These are phyloP conservation scores for Entomortierella chlamydospora DNA, from an alignment of 192 early-diverging fungal genomes.

Conservation along the genomic window DNA sequence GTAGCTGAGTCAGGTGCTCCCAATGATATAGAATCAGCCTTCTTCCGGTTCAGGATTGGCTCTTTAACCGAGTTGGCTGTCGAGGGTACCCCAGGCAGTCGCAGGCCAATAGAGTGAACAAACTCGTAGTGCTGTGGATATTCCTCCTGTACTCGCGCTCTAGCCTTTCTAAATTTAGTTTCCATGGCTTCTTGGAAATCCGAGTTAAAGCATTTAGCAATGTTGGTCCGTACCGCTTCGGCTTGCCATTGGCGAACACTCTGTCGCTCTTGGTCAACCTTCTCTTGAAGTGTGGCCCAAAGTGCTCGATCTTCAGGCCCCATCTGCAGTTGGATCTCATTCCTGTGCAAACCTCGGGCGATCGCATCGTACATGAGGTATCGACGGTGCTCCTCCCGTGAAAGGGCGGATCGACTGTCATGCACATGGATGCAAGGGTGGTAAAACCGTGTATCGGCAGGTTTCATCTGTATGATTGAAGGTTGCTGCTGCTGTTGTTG, in stretches of 20 bases:
- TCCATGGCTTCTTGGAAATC: conserved; percentile 24
- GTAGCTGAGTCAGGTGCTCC: background rate
- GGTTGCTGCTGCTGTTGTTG: conserved; percentile 13
- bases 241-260: conserved; percentile 42
- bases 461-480: conserved; percentile 7
- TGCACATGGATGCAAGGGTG: conserved; percentile 43
- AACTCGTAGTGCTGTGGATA: conserved; percentile 45
- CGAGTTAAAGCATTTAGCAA: conserved; percentile 22
- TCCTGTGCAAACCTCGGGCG: conserved; percentile 5
- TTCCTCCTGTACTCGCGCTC: conserved; percentile 23
- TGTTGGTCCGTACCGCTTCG: conserved; percentile 9
- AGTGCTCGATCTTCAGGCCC: conserved; percentile 21
- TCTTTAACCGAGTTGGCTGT: conserved; percentile 15
- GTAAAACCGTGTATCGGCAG: background rate
- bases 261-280: conserved; percentile 28
- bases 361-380: conserved; percentile 34
- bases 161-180: conserved; percentile 25
- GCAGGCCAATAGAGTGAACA: conserved; percentile 29
- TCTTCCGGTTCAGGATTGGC: conserved; percentile 15
- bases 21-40: background rate
- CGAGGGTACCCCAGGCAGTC: conserved; percentile 18
- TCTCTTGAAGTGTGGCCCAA: conserved; percentile 25
- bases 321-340: background rate
- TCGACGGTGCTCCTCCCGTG: conserved; percentile 39
- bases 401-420: conserved; percentile 30